These are phyloP conservation scores for Aspergillus neotritici DNA, from an alignment of 2,329 filamentous ascomycete species.

Conservation along the genomic window DNA sequence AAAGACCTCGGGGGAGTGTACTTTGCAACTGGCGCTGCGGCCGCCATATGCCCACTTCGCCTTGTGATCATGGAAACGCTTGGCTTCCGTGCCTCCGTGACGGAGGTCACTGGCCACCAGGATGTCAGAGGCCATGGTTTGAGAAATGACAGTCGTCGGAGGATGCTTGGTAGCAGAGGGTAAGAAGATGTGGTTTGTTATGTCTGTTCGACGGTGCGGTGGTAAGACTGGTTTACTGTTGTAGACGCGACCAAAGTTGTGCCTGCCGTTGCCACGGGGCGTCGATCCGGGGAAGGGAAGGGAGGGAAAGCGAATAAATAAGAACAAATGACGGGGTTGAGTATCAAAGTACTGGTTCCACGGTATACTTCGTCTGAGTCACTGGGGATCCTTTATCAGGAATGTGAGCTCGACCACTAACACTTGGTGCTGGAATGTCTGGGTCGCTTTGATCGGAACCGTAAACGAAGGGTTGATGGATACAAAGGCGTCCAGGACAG, in stretches of 20 bases:
- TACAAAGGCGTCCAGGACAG: not conserved
- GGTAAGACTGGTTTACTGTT: too few relatives aligned
- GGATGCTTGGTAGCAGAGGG: not conserved
- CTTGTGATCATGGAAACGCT: slow-evolving; percentile 36
- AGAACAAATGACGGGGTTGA: slow-evolving; percentile 1
- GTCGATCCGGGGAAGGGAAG: not conserved
- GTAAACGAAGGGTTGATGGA: too few relatives aligned
- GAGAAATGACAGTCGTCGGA: not conserved
- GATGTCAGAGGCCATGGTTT: slow-evolving; percentile 26
- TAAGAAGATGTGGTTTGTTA: not conserved
- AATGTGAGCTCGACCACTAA: not conserved
- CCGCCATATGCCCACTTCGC: slow-evolving; percentile 37
- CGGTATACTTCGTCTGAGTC: slow-evolving; percentile 10
- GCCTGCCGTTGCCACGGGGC: too few relatives aligned
- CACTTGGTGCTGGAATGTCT: not conserved
- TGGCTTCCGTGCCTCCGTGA: slow-evolving; percentile 47
- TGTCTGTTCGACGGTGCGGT: too few relatives aligned
- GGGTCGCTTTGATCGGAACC: too few relatives aligned
- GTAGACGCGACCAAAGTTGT: not conserved
- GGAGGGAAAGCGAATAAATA: slow-evolving; percentile 3
- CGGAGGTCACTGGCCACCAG: slow-evolving; percentile 50
- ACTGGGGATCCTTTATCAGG: slow-evolving; percentile 2
- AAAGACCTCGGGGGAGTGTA: not conserved
- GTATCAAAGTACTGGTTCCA: slow-evolving; percentile 1
- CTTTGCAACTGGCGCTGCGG: slow-evolving; percentile 13